A percentile compares a stretch with the other conserved stretches of the same genome.
phyloP scores from a whole-genome alignment of 2,329 filamentous ascomycete species.

The Arthrobotrys musiformis region DNA sequence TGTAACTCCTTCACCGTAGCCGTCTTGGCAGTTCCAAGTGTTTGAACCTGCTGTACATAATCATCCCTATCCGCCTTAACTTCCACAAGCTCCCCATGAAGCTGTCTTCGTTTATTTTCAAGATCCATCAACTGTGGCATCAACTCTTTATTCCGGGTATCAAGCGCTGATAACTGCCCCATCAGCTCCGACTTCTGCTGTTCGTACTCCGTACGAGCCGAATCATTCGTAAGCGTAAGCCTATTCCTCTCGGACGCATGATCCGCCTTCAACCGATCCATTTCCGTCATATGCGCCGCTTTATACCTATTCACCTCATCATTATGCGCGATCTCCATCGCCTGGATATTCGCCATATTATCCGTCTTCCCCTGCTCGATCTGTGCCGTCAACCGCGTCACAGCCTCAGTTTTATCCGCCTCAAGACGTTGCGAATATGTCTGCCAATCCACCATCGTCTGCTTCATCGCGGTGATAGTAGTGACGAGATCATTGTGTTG shows the following conservation, averaged over 20 bases:
- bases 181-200: conserved; percentile 21
- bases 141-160: neutral
- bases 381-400: neutral
- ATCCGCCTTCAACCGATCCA: neutral
- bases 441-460: conserved; percentile 37
- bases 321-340: conserved; percentile 16
- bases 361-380: conserved; percentile 16
- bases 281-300: conserved; percentile 1
- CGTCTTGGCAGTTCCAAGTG: neutral
- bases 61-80: neutral
- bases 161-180: neutral
- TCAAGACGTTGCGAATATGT: conserved; percentile 33
- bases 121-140: neutral
- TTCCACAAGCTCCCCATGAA: conserved; percentile 13
- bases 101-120: neutral
- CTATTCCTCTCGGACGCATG: neutral
- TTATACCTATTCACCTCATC: conserved; percentile 32
- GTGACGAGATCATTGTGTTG: conserved; percentile 8
- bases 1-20: conserved; percentile 3
- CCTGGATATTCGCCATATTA: conserved; percentile 25
- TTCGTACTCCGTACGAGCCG: conserved; percentile 22
- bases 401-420: conserved; percentile 24
- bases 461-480: conserved; percentile 3
- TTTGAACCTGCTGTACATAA: neutral
- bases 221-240: neutral